These are phyloP conservation scores for Cyclocybe aegerita DNA, from an alignment of 768 basidiomycete species.

Conservation along the genomic window DNA sequence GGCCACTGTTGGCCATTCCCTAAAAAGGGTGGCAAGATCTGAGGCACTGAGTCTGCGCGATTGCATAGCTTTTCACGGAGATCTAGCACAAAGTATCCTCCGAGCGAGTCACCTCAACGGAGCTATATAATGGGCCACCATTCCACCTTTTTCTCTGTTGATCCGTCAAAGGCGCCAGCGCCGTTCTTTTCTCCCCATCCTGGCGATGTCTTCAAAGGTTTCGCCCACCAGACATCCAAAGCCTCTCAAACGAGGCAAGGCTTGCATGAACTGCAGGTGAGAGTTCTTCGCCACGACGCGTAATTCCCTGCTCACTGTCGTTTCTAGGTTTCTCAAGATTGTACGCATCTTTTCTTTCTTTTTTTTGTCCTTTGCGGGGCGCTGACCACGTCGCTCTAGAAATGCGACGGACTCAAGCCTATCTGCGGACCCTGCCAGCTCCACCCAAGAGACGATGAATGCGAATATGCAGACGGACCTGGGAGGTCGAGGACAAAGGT, in stretches of 20 bases:
- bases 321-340: constrained; percentile 47
- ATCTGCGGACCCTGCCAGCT: constrained; percentile 62
- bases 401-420: constrained; percentile 67
- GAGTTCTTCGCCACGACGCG: constrained; percentile 10
- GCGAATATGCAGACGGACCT: constrained; percentile 69
- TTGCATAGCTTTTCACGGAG: constrained; percentile 13
- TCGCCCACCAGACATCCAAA: constrained; percentile 30
- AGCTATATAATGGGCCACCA: constrained; percentile 35
- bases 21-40: background rate
- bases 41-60: constrained; percentile 14
- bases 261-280: constrained; percentile 55
- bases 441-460: constrained; percentile 62
- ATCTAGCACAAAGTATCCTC: constrained; percentile 11
- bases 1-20: constrained; percentile 1
- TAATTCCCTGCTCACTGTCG: background rate
- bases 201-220: constrained; percentile 38
- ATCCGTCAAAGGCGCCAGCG: constrained; percentile 33
- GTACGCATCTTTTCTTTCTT: constrained; percentile 27
- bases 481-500: constrained; percentile 58
- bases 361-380: background rate
- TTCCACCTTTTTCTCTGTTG: constrained; percentile 25
- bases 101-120: constrained; percentile 19
- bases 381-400: constrained; percentile 28
- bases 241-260: constrained; percentile 53
- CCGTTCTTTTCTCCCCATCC: constrained; percentile 21